Base-by-base conservation (phyloP, 768 basidiomycete species). In the Podaxis sp. region DNA sequence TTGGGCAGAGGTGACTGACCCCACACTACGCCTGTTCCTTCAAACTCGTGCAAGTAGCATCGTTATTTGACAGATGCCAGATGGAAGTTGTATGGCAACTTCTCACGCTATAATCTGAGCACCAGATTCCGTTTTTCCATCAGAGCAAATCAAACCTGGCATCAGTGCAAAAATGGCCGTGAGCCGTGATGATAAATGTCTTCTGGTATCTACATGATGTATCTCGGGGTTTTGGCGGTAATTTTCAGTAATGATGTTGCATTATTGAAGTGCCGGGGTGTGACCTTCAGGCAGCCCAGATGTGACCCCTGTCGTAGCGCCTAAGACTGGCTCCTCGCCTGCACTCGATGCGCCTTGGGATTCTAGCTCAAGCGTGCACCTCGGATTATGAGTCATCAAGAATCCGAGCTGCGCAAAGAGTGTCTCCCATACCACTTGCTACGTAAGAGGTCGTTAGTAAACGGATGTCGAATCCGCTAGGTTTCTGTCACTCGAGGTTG, bases 311-410 rank as follows among this genome's bases (percentile, higher is more conserved):
- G 7, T n/a, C 12, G 15, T 41, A 41, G 15, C 12, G 40, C 40
- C n/a, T 9, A 19, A 46, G 15, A 8, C 17, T 46, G 25, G 24
- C 1, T 3, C 12, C 49, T 24, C 1, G 25, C 7, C 24, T 50
- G 24, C 13, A 27, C 49, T 46, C 9, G 43, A 46, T 38, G 25
- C 38, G 38, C 29, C 15, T 29, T n/a, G 17, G 40, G 40, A 22
- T 55, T 53, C 40, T 52, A 54, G 52, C 40, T 29, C 41, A 22
- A 46, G 43, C 51, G 51, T n/a, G 27, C 43, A 29, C 59, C 2
- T 55, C 60, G 60, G 60, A 41, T 27, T 47, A 46, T 61, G 60
- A 47, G 53, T 61, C 52, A 61, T 55, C n/a, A 46, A 37, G 53
- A 54, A 17, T 61, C 36, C 53, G n/a, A 50, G n/a, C 43, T 15